A percentile compares a stretch with the other conserved stretches of the same genome.
Conservation (phyloP, 1,139 yeast genomes). For the Pneumocystis canis region DNA sequence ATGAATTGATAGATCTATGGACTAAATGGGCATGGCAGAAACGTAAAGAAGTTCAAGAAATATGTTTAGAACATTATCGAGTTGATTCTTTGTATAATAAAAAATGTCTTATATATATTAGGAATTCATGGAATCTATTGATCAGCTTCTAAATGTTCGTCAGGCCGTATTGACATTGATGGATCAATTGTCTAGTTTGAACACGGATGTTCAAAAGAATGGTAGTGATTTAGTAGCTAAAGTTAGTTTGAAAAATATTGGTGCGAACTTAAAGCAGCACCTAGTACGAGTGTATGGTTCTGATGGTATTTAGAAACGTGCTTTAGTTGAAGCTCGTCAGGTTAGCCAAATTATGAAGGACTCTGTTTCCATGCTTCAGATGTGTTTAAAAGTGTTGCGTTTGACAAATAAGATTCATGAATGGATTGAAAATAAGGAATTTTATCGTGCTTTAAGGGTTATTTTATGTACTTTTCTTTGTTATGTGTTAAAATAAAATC, state of each 20-base stretch:
- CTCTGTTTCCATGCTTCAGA: constrained; percentile 26
- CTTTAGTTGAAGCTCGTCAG: constrained; percentile 20
- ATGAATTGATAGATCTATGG: constrained; percentile 41
- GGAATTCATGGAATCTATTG: constrained; percentile 36
- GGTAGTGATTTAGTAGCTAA: constrained; percentile 37
- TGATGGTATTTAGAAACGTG: constrained; percentile 16
- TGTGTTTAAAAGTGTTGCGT: constrained; percentile 72
- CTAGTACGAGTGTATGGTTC: background rate
- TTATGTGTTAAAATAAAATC: background rate
- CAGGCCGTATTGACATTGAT: constrained; percentile 41
- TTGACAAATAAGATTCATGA: constrained; percentile 77
- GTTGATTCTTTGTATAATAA: constrained; percentile 17
- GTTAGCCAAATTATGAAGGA: constrained; percentile 24
- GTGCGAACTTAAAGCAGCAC: background rate
- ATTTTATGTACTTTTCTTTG: background rate
- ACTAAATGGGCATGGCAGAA: constrained; percentile 44
- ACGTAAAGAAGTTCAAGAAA: constrained; percentile 47
- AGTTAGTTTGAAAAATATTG: background rate
- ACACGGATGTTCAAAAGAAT: constrained; percentile 42
- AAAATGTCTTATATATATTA: background rate
- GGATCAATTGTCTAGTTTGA: constrained; percentile 37
- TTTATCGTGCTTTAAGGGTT: constrained; percentile 56
- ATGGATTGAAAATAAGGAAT: constrained; percentile 55
- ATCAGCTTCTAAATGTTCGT: constrained; percentile 43
- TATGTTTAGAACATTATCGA: constrained; percentile 49